Base-by-base conservation (phyloP, 495 filamentous ascomycete species). In the Aspergillus campestris region DNA sequence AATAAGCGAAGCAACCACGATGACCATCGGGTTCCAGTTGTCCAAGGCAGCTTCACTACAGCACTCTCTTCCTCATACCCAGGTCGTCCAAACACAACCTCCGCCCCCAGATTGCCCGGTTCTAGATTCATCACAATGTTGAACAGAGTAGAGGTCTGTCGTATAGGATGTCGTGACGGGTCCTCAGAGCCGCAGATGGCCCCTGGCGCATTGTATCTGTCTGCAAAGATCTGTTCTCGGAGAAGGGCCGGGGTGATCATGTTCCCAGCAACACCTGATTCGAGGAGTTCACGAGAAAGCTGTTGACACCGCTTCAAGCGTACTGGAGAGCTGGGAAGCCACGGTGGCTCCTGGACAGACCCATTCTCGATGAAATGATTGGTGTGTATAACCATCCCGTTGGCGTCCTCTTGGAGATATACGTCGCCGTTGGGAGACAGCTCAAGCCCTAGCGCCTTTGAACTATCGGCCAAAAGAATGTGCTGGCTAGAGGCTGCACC, bases 401-500 rank as follows among this genome's bases (percentile, higher is more conserved):
- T 50, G 1, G 53, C 51, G 51, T 79, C 70, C 54, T 73, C 67
- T 3, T 55, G 27, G 31, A 83, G 49, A 50, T 72, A 61, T 35
- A 70, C 69, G 43, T 80, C 58, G 41, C 79, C 77, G 2, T 66
- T 55, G 14, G 69, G 69, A 7, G 76, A 79, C 48, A 79, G 74
- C 56, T 85, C 82, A 11, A 84, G 62, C 0, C 80, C 81, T 0
- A 74, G 55, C 0, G 73, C 72, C 2, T 67, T 71, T 0, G 55
- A 70, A 5, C 59, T 48, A 55, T 86, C 82, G 6, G 73, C 79
- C 14, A 84, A 60, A 7, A 84, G 55, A 14, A 85, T 78, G 51
- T 84, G 80, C 34, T 72, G 75, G 18, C 80, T 71, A 28, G 75
- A 77, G 0, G 81, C 81, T 7, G 83, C 74, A 9, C 81, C 80